A percentile compares a stretch with the other conserved stretches of the same genome.
Conservation (phyloP, 805 yeast species). For the Candida hispaniensis region DNA sequence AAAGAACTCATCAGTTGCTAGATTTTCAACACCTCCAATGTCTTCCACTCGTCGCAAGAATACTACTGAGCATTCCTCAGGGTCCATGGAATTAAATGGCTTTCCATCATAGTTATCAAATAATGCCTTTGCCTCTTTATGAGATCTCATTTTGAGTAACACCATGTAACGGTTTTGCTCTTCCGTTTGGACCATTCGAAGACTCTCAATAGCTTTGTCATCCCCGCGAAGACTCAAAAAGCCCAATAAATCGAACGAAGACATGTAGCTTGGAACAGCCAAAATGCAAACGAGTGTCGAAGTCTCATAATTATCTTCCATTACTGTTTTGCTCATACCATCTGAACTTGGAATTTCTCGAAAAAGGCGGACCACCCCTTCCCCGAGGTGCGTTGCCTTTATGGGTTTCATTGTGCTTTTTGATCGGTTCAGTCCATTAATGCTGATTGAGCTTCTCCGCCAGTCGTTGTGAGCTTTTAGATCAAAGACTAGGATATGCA, state of each 20-base stretch:
- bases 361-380: conserved; percentile 61
- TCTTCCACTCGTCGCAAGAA: conserved; percentile 33
- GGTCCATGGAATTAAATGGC: conserved; percentile 76
- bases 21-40: conserved; percentile 4
- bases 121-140: conserved; percentile 50
- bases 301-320: conserved; percentile 29
- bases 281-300: conserved; percentile 57
- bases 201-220: conserved; percentile 46
- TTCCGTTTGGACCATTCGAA: conserved; percentile 60
- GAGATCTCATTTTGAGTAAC: conserved; percentile 57
- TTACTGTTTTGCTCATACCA: conserved; percentile 17
- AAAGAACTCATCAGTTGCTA: conserved; percentile 39
- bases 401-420: conserved; percentile 31
- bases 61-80: conserved; percentile 72
- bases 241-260: conserved; percentile 73
- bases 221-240: conserved; percentile 58
- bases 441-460: conserved; percentile 3
- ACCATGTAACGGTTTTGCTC: conserved; percentile 54
- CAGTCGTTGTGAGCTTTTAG: too few relatives aligned
- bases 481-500: too few relatives aligned
- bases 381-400: conserved; percentile 55
- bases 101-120: conserved; percentile 58
- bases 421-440: conserved; percentile 4
- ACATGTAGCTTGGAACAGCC: conserved; percentile 81
- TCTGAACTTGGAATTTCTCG: conserved; percentile 15